phyloP scores from a whole-genome alignment of 1,284 basidiomycete species.

The Ceratobasidium sp. region DNA sequence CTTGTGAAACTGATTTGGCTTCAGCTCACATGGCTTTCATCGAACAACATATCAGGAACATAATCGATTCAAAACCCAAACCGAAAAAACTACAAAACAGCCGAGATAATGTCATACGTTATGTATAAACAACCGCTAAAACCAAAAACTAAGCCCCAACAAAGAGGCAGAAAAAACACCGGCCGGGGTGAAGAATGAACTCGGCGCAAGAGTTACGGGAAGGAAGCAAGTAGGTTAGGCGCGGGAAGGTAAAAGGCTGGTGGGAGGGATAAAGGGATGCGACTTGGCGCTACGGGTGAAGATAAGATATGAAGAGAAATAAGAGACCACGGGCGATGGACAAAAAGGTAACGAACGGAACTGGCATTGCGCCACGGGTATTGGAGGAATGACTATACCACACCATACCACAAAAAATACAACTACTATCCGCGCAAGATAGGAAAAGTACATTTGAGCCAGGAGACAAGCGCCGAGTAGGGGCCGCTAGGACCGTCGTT shows the following conservation, averaged over 20 bases:
- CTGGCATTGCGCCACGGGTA: constrained; percentile 31
- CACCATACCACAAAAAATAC: constrained; percentile 1
- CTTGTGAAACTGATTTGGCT: too few species aligned
- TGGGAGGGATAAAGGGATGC: neutral
- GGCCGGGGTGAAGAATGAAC: constrained; percentile 26
- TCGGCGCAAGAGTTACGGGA: neutral
- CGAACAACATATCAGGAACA: neutral
- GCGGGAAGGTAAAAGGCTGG: neutral
- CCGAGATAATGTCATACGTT: constrained; percentile 7
- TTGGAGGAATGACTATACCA: neutral
- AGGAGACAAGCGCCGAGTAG: neutral
- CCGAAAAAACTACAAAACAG: constrained; percentile 17
- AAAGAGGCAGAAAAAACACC: constrained; percentile 15
- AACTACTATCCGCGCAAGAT: neutral
- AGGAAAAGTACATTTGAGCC: neutral
- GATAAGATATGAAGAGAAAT: constrained; percentile 1
- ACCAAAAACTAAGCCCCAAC: constrained; percentile 7
- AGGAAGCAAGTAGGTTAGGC: neutral
- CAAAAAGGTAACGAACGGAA: constrained; percentile 34
- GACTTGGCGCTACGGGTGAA: constrained; percentile 37
- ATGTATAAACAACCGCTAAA: constrained; percentile 13
- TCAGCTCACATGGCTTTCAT: too few species aligned
- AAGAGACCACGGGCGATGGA: neutral
- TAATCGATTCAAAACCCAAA: constrained; percentile 11
- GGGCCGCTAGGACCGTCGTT: neutral